Conservation (phyloP, 441 rosid genomes). For the Geranium incanum region DNA sequence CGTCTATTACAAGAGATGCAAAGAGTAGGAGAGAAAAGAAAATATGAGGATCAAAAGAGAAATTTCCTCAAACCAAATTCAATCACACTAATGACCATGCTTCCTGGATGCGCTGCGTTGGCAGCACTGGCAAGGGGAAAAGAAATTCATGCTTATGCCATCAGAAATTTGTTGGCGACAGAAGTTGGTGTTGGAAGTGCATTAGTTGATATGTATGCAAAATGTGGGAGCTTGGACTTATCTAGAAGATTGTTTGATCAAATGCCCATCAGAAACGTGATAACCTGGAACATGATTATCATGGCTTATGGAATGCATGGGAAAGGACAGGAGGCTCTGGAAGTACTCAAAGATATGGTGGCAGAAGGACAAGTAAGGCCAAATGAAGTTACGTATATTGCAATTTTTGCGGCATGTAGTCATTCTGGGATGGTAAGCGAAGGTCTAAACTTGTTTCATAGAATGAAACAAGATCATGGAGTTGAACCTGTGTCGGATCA, state of each 20-base stretch:
- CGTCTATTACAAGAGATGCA: conserved; percentile 58
- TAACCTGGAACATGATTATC: conserved; percentile 80
- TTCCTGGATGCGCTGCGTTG: conserved; percentile 67
- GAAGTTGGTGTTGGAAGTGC: conserved; percentile 88
- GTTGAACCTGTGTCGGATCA: conserved; percentile 63
- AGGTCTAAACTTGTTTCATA: conserved; percentile 53
- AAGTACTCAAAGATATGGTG: conserved; percentile 48
- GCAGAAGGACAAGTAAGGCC: conserved; percentile 43
- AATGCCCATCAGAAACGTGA: conserved; percentile 53
- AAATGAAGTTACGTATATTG: conserved; percentile 61
- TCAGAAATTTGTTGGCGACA: conserved; percentile 50
- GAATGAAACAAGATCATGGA: conserved; percentile 51
- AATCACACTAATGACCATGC: conserved; percentile 73
- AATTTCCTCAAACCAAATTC: conserved; percentile 52
- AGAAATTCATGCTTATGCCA: conserved; percentile 78
- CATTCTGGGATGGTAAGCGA: conserved; percentile 75
- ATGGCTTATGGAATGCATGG: conserved; percentile 96
- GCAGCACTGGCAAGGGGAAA: conserved; percentile 72
- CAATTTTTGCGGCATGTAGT: conserved; percentile 80
- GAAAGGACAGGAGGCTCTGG: conserved; percentile 53
- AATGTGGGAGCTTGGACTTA: conserved; percentile 63
- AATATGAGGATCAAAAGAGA: conserved; percentile 18
- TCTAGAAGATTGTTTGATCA: conserved; percentile 50
- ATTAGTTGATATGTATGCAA: conserved; percentile 83
- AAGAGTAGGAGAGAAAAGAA: conserved; percentile 21